Percentiles rank a stretch among this genome's conserved stretches.
Evolutionary conservation across 2,329 filamentous ascomycete genomes (phyloP).

Genomic region (Colletotrichum sp.): DNA sequence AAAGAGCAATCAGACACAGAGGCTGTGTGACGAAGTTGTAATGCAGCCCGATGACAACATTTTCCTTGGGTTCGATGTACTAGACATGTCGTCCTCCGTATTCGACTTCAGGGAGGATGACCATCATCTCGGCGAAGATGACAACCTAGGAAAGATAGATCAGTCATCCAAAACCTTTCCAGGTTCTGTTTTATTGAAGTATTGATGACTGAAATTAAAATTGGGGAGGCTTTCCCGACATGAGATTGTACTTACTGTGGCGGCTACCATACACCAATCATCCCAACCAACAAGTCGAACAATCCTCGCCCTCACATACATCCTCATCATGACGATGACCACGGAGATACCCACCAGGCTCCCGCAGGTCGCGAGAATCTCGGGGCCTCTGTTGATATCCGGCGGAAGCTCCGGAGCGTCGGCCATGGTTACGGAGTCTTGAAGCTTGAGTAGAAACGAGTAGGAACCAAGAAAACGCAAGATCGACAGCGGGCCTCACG

Average conservation of each 20-base stretch:
- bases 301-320: constrained; percentile 30
- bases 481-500: not conserved
- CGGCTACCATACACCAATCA: constrained; percentile 30
- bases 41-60: constrained; percentile 26
- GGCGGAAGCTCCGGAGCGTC: constrained; percentile 12
- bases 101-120: constrained; percentile 30
- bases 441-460: not conserved
- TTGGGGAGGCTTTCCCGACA: fast-evolving
- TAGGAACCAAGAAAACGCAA: not conserved
- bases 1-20: constrained; percentile 28
- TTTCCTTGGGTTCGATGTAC: constrained; percentile 27
- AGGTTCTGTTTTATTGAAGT: fast-evolving
- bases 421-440: not conserved
- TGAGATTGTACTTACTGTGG: constrained; percentile 25
- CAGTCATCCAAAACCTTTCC: not conserved
- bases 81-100: constrained; percentile 28
- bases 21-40: constrained; percentile 36
- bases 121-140: constrained; percentile 29
- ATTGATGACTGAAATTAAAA: not conserved
- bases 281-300: constrained; percentile 27
- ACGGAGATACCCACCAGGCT: constrained; percentile 27
- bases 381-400: constrained; percentile 31
- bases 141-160: constrained; percentile 1
- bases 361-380: constrained; percentile 32
- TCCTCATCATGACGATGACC: constrained; percentile 24